Base-by-base conservation (phyloP, 805 yeast genomes). In the Kluyveromyces nonfermentans region DNA sequence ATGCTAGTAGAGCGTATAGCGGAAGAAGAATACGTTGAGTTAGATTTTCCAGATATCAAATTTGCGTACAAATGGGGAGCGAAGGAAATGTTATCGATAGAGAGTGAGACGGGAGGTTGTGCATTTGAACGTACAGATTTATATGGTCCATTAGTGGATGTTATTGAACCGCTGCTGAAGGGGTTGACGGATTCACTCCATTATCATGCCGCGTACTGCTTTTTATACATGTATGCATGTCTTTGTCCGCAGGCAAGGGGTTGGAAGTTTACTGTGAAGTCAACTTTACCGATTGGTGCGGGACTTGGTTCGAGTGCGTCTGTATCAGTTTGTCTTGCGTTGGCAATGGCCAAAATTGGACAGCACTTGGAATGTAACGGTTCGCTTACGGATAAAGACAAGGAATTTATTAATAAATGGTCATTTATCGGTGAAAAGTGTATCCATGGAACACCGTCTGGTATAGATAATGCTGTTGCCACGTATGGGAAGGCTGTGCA, bases 261-360 rank as follows among this genome's bases (percentile, higher is more conserved):
- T 4, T 57, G 72, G 47, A 71, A 70, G 30, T 86, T 82, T 60
- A 71, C 79, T 3, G 78, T 85, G 14, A 75, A 89, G 46, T 85
- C 96, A 1, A 81, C 95, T 1, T 68, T 89, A 40, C 98, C 98
- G 1, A 82, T 90, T 40, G 97, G 98, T 33, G 97, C 98, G 1
- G 98, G 98, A 0, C 71, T 93, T 39, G 98, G 98, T 0, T 85
- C 96, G 1, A 85, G 95, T 37, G 97, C 97, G 0, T 80, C 96
- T 2, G 75, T 86, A 15, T 77, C 94, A 1, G 97, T 93, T 3
- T 81, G 93, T 56, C 59, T 93, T 32, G 75, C 95, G 0, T 69
- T 90, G 14, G 94, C 93, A 0, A 68, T 90, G 57, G 67, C 80
- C 3, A 64, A 76, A 30, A 57, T 82, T 18, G 84, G 85, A 0